Base-by-base conservation (phyloP, 352 stramenopile genomes). In the Globisporangium uncinulatum region DNA sequence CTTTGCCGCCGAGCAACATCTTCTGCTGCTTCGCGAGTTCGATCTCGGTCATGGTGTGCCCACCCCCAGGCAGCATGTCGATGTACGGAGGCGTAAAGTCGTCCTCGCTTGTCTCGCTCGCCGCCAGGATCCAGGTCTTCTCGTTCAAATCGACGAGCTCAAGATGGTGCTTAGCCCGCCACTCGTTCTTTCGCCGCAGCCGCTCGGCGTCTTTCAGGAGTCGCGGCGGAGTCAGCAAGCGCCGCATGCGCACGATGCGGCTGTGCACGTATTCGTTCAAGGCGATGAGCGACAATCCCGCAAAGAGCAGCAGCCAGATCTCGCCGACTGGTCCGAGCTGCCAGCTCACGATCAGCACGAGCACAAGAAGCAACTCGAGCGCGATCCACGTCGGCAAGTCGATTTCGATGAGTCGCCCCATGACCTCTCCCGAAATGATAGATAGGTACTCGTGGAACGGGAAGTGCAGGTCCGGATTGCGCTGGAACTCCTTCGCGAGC, bases 381-480 rank as follows among this genome's bases (percentile, higher is more conserved):
- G 72, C 74, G 36, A 89, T 19, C 81, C 81, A 91, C 44, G 81
- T 91, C 21, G 73, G 56, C 61, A 79, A 59, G 52, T 91, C 81
- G 57, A 91, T 86, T 62, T 86, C 74, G 42, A 91, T 87, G 3
- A 91, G 65, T 24, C 75, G 57, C 2, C 62, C 76, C 81, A 91
- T 87, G 47, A 87, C 75, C 59, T 88, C 78, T 17, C 81, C 81
- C 3, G 78, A 89, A 53, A 91, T 86, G 59, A 89, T 82, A 8
- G 74, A 76, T 7, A 91, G 69, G 53, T 91, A 91, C 56, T 89
- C 78, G 60, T 91, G 83, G 63, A 91, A 91, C 1, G 80, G 76
- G 64, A 89, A 91, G 31, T 65, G 67, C 7, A 73, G 53, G 48
- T 85, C 64, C 4, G 62, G 57, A 41, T 88, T 69, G 0, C 79